Conservation (phyloP, 2,329 filamentous ascomycete genomes). For the Microsporum ferrugineum region DNA sequence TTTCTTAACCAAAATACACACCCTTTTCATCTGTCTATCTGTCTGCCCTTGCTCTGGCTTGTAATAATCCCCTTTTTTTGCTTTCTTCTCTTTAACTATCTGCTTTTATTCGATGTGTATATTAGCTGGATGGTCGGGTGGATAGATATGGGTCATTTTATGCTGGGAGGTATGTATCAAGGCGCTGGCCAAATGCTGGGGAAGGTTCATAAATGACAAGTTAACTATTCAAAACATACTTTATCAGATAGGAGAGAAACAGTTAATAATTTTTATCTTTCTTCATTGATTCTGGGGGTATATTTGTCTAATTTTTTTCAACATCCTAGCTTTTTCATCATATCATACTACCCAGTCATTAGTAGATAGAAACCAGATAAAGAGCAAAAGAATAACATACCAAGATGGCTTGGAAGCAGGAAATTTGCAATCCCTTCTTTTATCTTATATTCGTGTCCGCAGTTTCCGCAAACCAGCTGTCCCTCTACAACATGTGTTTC, state of each 20-base stretch:
- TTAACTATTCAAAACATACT: background rate
- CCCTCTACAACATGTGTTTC: conserved; percentile 86
- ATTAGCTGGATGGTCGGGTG: conserved; percentile 3
- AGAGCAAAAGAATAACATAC: conserved; percentile 17
- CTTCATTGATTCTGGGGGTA: background rate
- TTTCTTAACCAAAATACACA: background rate
- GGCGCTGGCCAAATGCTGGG: background rate
- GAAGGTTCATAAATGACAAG: background rate
- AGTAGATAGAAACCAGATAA: background rate
- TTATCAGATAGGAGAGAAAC: background rate
- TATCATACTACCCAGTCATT: background rate
- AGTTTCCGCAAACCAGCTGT: conserved; percentile 79
- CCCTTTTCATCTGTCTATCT: background rate
- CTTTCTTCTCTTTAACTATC: background rate
- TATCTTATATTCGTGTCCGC: conserved; percentile 85
- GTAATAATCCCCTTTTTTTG: background rate
- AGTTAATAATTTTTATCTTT: background rate
- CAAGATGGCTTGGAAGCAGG: conserved; percentile 81
- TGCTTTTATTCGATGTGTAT: conserved; percentile 4
- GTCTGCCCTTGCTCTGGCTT: background rate
- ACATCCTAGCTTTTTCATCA: background rate
- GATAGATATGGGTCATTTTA: conserved; percentile 2
- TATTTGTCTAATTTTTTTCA: background rate
- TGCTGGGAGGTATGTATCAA: background rate
- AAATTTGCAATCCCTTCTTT: conserved; percentile 98